Percentiles rank a stretch among this genome's conserved stretches.
Conservation (phyloP, 495 filamentous ascomycete genomes). For the Amphirosellinia nigrospora region DNA sequence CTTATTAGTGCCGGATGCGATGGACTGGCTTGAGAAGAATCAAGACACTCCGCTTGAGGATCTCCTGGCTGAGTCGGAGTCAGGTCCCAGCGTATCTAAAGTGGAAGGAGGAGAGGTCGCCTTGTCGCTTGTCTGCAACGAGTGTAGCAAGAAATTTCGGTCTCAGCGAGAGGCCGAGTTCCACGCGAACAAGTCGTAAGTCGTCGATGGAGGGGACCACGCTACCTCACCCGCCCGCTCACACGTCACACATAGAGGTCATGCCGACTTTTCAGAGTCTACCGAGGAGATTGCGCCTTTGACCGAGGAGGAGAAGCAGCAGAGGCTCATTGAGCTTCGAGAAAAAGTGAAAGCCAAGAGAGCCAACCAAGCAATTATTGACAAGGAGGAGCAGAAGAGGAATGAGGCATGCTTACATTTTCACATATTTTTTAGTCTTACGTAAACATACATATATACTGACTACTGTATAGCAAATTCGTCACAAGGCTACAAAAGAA, state of each 20-base stretch:
- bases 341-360: constrained; percentile 76
- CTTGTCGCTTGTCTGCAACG: constrained; percentile 73
- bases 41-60: constrained; percentile 52
- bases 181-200: constrained; percentile 84
- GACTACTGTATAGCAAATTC: constrained; percentile 69
- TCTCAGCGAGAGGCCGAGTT: constrained; percentile 81
- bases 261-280: constrained; percentile 92
- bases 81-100: constrained; percentile 54
- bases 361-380: constrained; percentile 69
- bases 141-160: constrained; percentile 90
- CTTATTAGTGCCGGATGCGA: constrained; percentile 77
- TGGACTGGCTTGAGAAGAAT: constrained; percentile 93
- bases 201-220: background rate
- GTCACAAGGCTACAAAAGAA: constrained; percentile 81
- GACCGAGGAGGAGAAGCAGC: constrained; percentile 89
- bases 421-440: background rate
- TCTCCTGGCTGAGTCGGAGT: constrained; percentile 60
- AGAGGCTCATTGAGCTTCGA: constrained; percentile 74
- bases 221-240: constrained; percentile 1
- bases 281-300: constrained; percentile 89
- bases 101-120: constrained; percentile 66
- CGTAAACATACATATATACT: constrained; percentile 20
- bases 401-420: constrained; percentile 73
- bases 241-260: constrained; percentile 58
- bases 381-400: constrained; percentile 83